Base-by-base conservation (phyloP, 2,329 filamentous ascomycete genomes). In the Aspergillus pseudoviridinutans region DNA sequence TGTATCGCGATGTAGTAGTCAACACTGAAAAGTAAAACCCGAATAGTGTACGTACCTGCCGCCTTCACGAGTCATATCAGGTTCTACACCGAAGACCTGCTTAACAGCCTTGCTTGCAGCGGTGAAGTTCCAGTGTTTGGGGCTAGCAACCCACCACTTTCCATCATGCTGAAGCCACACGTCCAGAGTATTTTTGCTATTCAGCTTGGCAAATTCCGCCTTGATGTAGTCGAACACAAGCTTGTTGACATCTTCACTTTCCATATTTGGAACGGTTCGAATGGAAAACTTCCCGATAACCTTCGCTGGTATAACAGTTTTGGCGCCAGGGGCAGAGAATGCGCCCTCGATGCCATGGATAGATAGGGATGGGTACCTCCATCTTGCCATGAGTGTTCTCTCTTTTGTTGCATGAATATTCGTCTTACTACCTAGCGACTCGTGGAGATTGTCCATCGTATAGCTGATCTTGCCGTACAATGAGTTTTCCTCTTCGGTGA, bases 261-360 rank as follows among this genome's bases (percentile, higher is more conserved):
- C 90, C 94, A 99, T 99, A 79, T 99, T 86, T 54, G 94, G 94
- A 24, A 99, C 94, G 38, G 92, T 97, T 66, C 94, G 88, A 78
- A 99, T 97, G 52, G 91, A 96, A 82, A 99, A 99, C 80, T 99
- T 99, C 78, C 94, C 94, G 69, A 88, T 90, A 57, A 99, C 94
- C 82, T 97, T 97, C 70, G 94, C 93, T 3, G 94, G 94, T 68
- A 99, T 99, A 69, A 99, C 94, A 1, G 94, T 99, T 85, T 99
- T 99, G 57, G 92, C 94, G 50, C 94, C 94, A 5, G 92, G 89
- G 1, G 90, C 88, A 49, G 90, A 93, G 81, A 96, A 99, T 53
- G 92, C 94, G 58, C 94, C 94, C 78, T 99, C 94, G 64, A 99
- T 79, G 59, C 94, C 94, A 80, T 99, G 94, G 46, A 99, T 81